Evolutionary conservation across 371 early-diverging fungal species (phyloP).

Genomic region (Mycotypha africana): DNA sequence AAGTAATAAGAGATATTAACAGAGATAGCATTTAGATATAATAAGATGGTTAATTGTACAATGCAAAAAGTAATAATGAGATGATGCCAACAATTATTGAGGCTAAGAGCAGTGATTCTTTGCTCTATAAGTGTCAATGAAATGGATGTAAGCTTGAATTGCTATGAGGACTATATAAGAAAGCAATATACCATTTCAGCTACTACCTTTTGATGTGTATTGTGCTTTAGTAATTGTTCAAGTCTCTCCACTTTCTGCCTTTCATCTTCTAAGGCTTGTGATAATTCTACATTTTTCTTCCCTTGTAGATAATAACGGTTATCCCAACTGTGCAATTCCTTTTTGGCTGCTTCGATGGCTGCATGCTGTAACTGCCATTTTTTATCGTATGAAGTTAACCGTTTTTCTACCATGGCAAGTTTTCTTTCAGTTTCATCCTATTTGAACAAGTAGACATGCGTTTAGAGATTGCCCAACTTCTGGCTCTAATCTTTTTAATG

Average conservation of each 20-base stretch:
- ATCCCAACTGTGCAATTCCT: slow-evolving; percentile 8
- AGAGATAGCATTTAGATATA: neutral
- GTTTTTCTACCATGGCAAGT: slow-evolving; percentile 8
- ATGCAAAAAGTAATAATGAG: slow-evolving; percentile 11
- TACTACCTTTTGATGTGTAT: neutral
- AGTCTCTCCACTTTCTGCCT: slow-evolving; percentile 1
- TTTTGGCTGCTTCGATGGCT: slow-evolving; percentile 19
- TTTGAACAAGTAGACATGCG: too few species aligned
- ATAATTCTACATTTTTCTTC: too few species aligned
- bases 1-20: too few species aligned
- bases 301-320: too few species aligned
- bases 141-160: too few species aligned
- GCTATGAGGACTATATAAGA: too few species aligned
- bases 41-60: slow-evolving; percentile 10
- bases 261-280: neutral
- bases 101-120: slow-evolving; percentile 5
- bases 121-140: slow-evolving; percentile 2
- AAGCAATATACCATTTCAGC: too few species aligned
- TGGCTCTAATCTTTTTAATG: too few species aligned
- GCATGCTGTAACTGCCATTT: slow-evolving; percentile 15
- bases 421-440: slow-evolving; percentile 12
- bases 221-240: slow-evolving; percentile 2
- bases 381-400: slow-evolving; percentile 5
- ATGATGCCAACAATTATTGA: slow-evolving; percentile 9
- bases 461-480: too few species aligned